Evolutionary conservation across 1,284 basidiomycete genomes (phyloP), one percentile per base, ranked within the genome.

Genomic region (Neonothopanus nambi): DNA sequence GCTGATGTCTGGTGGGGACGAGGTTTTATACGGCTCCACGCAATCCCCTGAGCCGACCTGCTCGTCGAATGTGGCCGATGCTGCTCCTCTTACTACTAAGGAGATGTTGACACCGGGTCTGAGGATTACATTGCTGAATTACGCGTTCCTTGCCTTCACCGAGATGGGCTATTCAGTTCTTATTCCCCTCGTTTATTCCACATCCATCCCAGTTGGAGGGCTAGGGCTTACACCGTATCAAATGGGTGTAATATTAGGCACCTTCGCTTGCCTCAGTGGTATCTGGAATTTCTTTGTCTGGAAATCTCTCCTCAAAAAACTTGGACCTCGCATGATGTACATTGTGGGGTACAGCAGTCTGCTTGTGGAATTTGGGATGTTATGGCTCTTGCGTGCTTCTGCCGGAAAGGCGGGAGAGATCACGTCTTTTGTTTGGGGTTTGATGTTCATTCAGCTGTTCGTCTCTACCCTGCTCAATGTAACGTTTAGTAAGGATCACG

Each of bases 251-350:
- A 61, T 63, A 26, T 50, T 67, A 50, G 62, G 59, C 7, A 55
- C 50, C 5, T 59, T 47, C 43, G 64, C 64, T 67, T 35, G 74
- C 66, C 5, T 71, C 68, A 35, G 62, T 72, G 51, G 60, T 52
- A 37, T 58, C n/a, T 48, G 59, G 30, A 57, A 62, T n/a, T 49
- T 55, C 1, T 35, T 51, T 4, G 40, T 55, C 23, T 21, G 55
- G 13, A 52, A 46, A 8, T 37, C 33, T n/a, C 3, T 58, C 4
- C 46, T 58, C 6, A 55, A 53, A 35, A 46, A 35, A 17, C 18
- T 55, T n/a, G 57, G 57, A n/a, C 39, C 57, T 23, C 39, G 57
- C 11, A 51, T 35, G 44, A 58, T 55, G 54, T 53, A 52, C 23
- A 51, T 49, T 5, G 39, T 56, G 17, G 46, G 54, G 3, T 55